These are phyloP conservation scores for Cicer bijugum DNA, from an alignment of 306 rosid genomes.

Conservation along the genomic window DNA sequence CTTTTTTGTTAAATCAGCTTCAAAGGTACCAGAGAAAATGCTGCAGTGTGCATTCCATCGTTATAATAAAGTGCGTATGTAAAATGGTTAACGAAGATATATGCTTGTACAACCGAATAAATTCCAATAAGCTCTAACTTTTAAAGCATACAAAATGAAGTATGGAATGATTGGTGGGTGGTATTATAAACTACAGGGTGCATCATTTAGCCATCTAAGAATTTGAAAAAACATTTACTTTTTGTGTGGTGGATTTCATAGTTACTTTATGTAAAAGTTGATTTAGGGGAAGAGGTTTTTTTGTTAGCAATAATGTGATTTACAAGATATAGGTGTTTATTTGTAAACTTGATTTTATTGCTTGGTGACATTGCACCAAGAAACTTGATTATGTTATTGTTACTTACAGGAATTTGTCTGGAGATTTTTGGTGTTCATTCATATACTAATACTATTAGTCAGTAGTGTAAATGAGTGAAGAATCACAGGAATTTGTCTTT, in stretches of 20 bases:
- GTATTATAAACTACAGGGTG: conserved; percentile 32
- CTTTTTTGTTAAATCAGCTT: conserved; percentile 24
- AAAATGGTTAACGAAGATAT: conserved; percentile 41
- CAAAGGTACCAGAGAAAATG: conserved; percentile 43
- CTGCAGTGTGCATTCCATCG: conserved; percentile 44
- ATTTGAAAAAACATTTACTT: conserved; percentile 29
- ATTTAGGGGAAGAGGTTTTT: conserved; percentile 39
- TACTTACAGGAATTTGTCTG: conserved; percentile 7
- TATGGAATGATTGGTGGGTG: conserved; percentile 43
- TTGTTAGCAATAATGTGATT: not conserved
- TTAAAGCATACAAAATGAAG: conserved; percentile 40
- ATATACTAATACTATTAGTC: too few species aligned
- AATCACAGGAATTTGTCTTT: too few species aligned
- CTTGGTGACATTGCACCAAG: conserved; percentile 39
- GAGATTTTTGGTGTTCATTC: not conserved
- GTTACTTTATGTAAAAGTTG: conserved; percentile 21
- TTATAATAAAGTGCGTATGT: conserved; percentile 48
- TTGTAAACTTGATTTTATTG: conserved; percentile 42
- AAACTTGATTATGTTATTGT: conserved; percentile 21
- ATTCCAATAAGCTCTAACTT: conserved; percentile 46
- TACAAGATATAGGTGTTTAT: conserved; percentile 27
- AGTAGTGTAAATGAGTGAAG: too few species aligned
- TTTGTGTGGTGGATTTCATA: conserved; percentile 41
- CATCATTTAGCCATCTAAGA: conserved; percentile 44
- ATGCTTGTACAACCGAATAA: conserved; percentile 43